Conservation (phyloP, 1,284 basidiomycete species). For the Rugiboletus extremiorientalis region DNA sequence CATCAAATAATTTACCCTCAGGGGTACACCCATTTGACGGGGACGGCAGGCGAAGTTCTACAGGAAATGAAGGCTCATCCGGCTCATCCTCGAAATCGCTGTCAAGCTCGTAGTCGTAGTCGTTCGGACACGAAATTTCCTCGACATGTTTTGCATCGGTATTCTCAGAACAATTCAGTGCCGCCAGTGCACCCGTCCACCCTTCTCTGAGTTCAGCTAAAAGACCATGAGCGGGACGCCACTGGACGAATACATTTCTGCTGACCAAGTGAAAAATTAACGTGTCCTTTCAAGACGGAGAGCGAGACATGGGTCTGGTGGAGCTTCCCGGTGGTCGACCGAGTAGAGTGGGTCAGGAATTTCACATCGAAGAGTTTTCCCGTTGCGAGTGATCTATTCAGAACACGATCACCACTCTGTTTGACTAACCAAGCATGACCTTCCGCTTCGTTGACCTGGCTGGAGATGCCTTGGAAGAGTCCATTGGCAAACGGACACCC, state of each 20-base stretch:
- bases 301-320: constrained; percentile 17
- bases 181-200: constrained; percentile 8
- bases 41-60: neutral
- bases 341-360: constrained; percentile 15
- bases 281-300: constrained; percentile 17
- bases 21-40: neutral
- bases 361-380: constrained; percentile 21
- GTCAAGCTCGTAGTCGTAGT: constrained; percentile 26
- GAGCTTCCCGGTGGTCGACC: neutral
- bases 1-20: constrained; percentile 4
- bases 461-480: constrained; percentile 10
- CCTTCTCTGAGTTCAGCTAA: constrained; percentile 8
- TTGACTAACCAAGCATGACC: constrained; percentile 5
- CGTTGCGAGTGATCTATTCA: constrained; percentile 22
- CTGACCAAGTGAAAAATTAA: constrained; percentile 15
- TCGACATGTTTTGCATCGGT: neutral
- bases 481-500: constrained; percentile 16
- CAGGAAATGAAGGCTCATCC: neutral
- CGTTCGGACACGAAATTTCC: constrained; percentile 16
- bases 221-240: neutral
- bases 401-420: constrained; percentile 5
- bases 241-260: neutral
- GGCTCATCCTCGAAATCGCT: constrained; percentile 29
- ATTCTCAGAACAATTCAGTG: neutral
- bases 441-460: neutral